A percentile compares a stretch with the other conserved stretches of the same genome.
phyloP scores from a whole-genome alignment of 257 asterid species.

The Primulina huaijiensis region DNA sequence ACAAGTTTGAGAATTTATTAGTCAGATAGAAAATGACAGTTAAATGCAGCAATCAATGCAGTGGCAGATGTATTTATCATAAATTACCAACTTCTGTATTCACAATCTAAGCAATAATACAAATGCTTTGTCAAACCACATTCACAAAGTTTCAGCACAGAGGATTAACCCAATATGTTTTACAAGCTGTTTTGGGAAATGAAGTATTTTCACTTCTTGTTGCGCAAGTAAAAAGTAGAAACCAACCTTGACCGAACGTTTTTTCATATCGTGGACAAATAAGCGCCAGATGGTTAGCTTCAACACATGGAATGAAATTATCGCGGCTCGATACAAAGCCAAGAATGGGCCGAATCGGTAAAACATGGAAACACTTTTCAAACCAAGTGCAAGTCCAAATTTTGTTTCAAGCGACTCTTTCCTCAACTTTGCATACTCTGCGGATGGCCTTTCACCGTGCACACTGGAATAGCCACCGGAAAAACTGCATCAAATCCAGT shows the following conservation, averaged over 20 bases:
- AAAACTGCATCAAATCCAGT: constrained; percentile 55
- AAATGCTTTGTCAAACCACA: not conserved
- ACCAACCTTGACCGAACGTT: constrained; percentile 77
- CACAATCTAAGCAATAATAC: not conserved
- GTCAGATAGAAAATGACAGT: constrained; percentile 15
- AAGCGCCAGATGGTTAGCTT: constrained; percentile 75
- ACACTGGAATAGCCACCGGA: constrained; percentile 79
- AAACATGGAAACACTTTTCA: constrained; percentile 52
- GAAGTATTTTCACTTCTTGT: not conserved
- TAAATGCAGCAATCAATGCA: constrained; percentile 11
- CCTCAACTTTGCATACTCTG: constrained; percentile 92
- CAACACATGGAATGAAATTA: constrained; percentile 74
- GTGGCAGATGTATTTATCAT: not conserved
- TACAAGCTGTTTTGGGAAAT: not conserved
- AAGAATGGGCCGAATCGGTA: constrained; percentile 83
- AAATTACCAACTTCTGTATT: not conserved
- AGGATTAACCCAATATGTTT: not conserved
- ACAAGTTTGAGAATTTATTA: constrained; percentile 23
- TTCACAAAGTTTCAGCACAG: not conserved
- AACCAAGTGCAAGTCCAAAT: constrained; percentile 73
- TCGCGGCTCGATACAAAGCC: constrained; percentile 88
- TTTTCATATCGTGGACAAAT: constrained; percentile 69
- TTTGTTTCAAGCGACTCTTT: constrained; percentile 78
- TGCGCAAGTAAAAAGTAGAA: constrained; percentile 1
- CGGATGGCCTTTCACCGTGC: constrained; percentile 90